phyloP scores from a whole-genome alignment of 768 basidiomycete species.

The Mrakia hoshinonis region DNA sequence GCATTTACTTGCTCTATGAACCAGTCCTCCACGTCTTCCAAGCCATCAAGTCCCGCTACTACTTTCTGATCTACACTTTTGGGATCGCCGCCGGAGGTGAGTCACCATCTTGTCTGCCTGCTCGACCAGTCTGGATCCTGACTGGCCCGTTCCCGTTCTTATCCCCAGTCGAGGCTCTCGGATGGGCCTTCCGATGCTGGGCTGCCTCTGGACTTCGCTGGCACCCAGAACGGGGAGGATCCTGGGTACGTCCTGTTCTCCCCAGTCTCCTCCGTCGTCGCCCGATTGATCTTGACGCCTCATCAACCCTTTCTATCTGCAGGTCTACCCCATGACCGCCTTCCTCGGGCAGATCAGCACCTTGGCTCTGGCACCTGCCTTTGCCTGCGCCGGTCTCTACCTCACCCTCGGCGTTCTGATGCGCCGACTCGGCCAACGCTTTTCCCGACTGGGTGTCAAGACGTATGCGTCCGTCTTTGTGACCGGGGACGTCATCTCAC shows the following conservation, averaged over 20 bases:
- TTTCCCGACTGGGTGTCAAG: neutral
- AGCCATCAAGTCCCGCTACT: constrained; percentile 5
- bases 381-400: neutral
- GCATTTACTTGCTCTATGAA: too few relatives aligned
- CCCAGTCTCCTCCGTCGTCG: too few relatives aligned
- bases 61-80: constrained; percentile 6
- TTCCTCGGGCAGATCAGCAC: neutral
- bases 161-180: constrained; percentile 4
- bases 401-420: neutral
- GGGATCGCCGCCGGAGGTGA: neutral
- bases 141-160: too few relatives aligned
- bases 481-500: neutral
- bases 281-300: too few relatives aligned
- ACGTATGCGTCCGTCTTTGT: neutral
- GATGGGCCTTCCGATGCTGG: neutral
- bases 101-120: neutral
- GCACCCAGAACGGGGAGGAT: neutral
- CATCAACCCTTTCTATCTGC: too few relatives aligned
- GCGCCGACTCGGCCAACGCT: neutral
- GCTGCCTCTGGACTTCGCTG: neutral
- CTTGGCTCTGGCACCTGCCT: neutral
- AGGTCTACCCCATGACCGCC: neutral
- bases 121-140: neutral
- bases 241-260: too few relatives aligned
- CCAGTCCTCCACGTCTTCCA: constrained; percentile 9